Conservation (phyloP, 176 grass and related monocot genomes). For the Poa pratensis region DNA sequence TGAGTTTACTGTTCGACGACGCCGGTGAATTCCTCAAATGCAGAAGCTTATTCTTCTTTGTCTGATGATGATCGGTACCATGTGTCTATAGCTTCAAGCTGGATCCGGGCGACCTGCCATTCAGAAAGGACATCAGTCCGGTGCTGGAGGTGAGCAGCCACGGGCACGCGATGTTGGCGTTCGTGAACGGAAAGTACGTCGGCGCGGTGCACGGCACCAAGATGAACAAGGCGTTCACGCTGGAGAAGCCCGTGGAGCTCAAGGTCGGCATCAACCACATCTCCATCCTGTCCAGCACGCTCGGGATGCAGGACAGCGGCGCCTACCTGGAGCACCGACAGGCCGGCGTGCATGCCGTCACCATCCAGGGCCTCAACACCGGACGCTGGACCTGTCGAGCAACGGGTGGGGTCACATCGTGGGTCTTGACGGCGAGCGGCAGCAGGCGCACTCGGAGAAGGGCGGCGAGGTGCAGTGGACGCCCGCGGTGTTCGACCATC, state of each 20-base stretch:
- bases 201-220: conserved; percentile 72
- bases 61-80: background rate
- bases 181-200: conserved; percentile 60
- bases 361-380: conserved; percentile 75
- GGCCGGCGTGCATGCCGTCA: conserved; percentile 54
- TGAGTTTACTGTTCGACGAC: background rate
- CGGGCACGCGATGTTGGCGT: conserved; percentile 67
- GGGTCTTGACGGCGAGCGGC: conserved; percentile 62
- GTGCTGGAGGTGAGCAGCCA: conserved; percentile 70
- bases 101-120: conserved; percentile 68
- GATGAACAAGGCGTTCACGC: conserved; percentile 64
- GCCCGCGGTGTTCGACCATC: conserved; percentile 30
- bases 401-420: conserved; percentile 85
- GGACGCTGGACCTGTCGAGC: conserved; percentile 69
- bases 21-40: too few relatives aligned
- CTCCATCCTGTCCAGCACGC: conserved; percentile 50
- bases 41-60: too few relatives aligned
- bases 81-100: conserved; percentile 54
- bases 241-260: conserved; percentile 57
- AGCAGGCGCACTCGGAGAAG: conserved; percentile 48
- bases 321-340: conserved; percentile 71
- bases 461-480: conserved; percentile 57
- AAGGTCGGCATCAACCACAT: conserved; percentile 69
- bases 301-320: conserved; percentile 80
- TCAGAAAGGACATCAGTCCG: conserved; percentile 58